phyloP scores from a whole-genome alignment of 805 yeast species.

The Metschnikowia colocasiae region DNA sequence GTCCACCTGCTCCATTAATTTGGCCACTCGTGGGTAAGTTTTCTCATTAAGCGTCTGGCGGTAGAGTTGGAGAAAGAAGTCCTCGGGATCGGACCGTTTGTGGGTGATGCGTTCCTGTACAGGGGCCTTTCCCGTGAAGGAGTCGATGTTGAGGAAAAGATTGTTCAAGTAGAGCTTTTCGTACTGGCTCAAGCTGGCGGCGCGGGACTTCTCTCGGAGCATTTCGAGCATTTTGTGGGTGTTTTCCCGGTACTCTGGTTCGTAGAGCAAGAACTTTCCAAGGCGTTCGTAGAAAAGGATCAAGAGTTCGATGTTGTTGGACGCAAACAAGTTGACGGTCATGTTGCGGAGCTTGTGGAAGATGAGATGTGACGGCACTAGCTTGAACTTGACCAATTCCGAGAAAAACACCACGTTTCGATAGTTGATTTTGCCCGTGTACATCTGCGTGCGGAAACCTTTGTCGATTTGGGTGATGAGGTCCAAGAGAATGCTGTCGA shows the following conservation, averaged over 20 bases:
- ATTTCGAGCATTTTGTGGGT: slow-evolving; percentile 63
- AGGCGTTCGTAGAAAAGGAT: slow-evolving; percentile 68
- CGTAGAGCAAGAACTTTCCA: slow-evolving; percentile 60
- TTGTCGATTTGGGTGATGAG: slow-evolving; percentile 53
- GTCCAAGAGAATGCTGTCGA: slow-evolving; percentile 51
- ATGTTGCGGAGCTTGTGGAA: slow-evolving; percentile 70
- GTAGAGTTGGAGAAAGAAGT: slow-evolving; percentile 15
- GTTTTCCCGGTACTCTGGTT: slow-evolving; percentile 51
- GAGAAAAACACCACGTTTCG: slow-evolving; percentile 59
- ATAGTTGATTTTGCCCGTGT: slow-evolving; percentile 50
- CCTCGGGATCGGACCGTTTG: slow-evolving; percentile 8
- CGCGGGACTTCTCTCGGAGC: slow-evolving; percentile 48
- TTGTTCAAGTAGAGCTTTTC: slow-evolving; percentile 59
- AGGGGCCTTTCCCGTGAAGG: slow-evolving; percentile 23
- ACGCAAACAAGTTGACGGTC: slow-evolving; percentile 46
- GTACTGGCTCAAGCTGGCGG: slow-evolving; percentile 47
- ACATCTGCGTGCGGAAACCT: slow-evolving; percentile 57
- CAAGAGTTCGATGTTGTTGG: slow-evolving; percentile 65
- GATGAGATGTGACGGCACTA: slow-evolving; percentile 65
- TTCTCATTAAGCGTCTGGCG: slow-evolving; percentile 8
- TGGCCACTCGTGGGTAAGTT: slow-evolving; percentile 2
- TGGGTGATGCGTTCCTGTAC: not conserved
- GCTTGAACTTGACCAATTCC: slow-evolving; percentile 72
- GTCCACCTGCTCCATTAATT: slow-evolving; percentile 31
- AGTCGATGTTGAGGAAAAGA: slow-evolving; percentile 51